Evolutionary conservation across 2,329 filamentous ascomycete species (phyloP).

Genomic region (Lithohypha guttulata): DNA sequence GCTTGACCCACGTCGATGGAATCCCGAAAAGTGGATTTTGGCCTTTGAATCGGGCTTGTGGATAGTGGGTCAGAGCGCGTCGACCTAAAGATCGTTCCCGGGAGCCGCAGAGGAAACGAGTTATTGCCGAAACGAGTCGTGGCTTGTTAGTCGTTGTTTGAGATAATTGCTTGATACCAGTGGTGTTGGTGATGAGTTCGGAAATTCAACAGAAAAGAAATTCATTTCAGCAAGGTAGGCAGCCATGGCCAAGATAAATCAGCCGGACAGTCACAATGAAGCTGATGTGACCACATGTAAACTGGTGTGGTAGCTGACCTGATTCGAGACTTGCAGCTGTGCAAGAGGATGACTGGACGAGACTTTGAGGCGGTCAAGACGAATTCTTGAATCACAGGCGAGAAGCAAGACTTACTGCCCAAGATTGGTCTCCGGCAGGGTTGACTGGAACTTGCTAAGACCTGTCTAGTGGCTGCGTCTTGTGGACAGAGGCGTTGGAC

Average conservation of each 20-base stretch:
- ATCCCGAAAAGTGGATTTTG: conserved; percentile 2
- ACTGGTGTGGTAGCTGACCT: conserved; percentile 3
- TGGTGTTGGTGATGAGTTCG: not conserved
- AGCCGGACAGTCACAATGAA: conserved; percentile 4
- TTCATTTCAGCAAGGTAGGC: conserved; percentile 2
- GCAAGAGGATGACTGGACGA: conserved; percentile 6
- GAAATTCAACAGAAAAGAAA: not conserved
- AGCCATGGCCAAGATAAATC: conserved; percentile 3
- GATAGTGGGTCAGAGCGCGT: conserved; percentile 6
- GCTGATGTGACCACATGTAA: conserved; percentile 8
- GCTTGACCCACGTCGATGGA: conserved; percentile 5
- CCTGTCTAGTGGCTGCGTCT: not conserved
- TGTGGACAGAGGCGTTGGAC: not conserved
- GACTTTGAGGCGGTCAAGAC: conserved; percentile 7
- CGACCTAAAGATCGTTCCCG: conserved; percentile 6
- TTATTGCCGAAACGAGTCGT: conserved; percentile 2
- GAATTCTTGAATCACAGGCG: conserved; percentile 9
- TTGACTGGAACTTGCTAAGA: no score
- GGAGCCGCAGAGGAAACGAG: conserved; percentile 2
- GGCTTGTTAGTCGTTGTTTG: conserved; percentile 7
- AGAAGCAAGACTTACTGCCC: conserved; percentile 7
- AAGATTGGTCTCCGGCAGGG: conserved; percentile 7
- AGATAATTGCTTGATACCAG: not conserved
- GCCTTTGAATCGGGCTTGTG: conserved; percentile 1
- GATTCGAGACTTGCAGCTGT: conserved; percentile 4